phyloP scores from a whole-genome alignment of 345 rosid species.

The Corymbia maculata region DNA sequence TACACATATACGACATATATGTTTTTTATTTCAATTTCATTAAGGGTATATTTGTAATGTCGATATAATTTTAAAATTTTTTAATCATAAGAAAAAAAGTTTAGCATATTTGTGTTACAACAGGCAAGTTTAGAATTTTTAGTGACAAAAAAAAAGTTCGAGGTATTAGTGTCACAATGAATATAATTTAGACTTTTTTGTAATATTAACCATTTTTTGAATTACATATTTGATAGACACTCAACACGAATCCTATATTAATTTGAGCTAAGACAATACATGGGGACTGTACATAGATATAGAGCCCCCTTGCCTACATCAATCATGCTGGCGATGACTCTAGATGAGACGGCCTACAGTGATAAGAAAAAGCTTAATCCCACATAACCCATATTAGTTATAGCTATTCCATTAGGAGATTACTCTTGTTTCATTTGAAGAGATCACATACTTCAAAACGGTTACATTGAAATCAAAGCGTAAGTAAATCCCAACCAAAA shows the following conservation, averaged over 20 bases:
- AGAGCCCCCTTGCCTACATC: not conserved
- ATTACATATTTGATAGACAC: not conserved
- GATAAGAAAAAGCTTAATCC: not conserved
- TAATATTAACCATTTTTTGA: not conserved
- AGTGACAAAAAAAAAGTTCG: no score
- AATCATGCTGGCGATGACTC: not conserved
- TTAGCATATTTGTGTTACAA: no score
- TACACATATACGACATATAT: no score
- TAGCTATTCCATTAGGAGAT: not conserved
- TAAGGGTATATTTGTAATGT: no score
- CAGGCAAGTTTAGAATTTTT: no score
- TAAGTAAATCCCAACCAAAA: not conserved
- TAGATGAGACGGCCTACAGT: rapidly evolving
- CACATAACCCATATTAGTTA: rapidly evolving
- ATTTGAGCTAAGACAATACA: not conserved
- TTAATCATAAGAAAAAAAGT: no score
- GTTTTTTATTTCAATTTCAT: no score
- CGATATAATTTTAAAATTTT: no score
- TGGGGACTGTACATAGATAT: no score
- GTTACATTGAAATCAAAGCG: rapidly evolving
- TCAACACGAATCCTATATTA: not conserved
- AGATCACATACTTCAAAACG: rapidly evolving
- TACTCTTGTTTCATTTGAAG: no score
- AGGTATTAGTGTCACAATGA: no score
- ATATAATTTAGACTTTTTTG: no score